Evolutionary conservation across 148 eudicot species (phyloP).

Genomic region (Polygonum aviculare): DNA sequence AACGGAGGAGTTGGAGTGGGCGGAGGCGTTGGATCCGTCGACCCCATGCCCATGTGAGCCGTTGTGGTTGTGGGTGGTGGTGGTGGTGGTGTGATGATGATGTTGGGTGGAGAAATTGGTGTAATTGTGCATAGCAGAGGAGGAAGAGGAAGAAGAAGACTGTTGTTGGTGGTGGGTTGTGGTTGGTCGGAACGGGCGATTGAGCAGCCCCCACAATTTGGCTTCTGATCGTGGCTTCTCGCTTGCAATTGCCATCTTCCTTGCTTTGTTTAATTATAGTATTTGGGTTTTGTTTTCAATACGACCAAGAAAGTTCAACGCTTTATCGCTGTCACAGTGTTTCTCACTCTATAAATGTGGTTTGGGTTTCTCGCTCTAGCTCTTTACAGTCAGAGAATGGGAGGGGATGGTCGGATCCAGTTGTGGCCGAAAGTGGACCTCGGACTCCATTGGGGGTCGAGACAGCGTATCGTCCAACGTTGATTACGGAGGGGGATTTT

Average conservation of each 20-base stretch:
- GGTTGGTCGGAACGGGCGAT: conserved; percentile 47
- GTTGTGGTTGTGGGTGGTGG: not conserved
- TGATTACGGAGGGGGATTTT: no score
- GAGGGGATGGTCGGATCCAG: no score
- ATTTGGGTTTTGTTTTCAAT: not conserved
- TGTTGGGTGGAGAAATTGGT: not conserved
- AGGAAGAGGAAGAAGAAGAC: conserved; percentile 18
- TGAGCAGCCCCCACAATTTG: conserved; percentile 50
- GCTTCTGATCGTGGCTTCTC: conserved; percentile 39
- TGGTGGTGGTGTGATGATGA: conserved; percentile 2
- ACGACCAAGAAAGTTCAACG: not conserved
- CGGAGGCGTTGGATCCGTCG: conserved; percentile 26
- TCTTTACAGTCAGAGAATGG: no score
- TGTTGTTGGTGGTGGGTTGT: conserved; percentile 10
- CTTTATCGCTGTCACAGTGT: not conserved
- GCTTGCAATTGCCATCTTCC: conserved; percentile 44
- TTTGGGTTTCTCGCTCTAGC: no score
- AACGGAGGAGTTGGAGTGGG: conserved; percentile 34
- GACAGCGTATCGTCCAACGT: no score
- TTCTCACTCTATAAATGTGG: not conserved
- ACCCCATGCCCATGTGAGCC: conserved; percentile 19
- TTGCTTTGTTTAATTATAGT: not conserved
- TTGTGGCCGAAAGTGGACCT: no score
- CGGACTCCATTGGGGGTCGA: no score
- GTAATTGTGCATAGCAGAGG: conserved; percentile 14